phyloP scores from a whole-genome alignment of 2,329 filamentous ascomycete genomes.

The Arachnomyces sp. region DNA sequence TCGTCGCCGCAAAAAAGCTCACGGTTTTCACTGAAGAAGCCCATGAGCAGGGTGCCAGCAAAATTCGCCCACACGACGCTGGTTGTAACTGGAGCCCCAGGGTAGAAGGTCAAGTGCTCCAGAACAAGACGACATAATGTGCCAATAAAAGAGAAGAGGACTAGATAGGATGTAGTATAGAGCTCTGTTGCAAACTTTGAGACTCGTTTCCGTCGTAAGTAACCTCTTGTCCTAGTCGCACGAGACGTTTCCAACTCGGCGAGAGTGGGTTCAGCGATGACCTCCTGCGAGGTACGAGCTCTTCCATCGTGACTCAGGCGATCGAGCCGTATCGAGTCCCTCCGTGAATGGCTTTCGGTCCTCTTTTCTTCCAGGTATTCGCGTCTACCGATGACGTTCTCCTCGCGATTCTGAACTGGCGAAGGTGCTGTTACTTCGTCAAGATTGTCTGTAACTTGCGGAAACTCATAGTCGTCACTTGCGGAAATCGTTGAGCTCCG shows the following conservation, averaged over 20 bases:
- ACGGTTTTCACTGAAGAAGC: conserved; percentile 69
- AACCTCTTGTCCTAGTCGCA: too few relatives aligned
- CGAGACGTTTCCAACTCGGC: too few relatives aligned
- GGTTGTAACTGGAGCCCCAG: conserved; percentile 64
- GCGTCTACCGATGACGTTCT: too few relatives aligned
- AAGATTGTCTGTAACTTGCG: too few relatives aligned
- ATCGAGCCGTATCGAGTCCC: conserved; percentile 22
- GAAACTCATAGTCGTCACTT: too few relatives aligned
- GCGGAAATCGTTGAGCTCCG: too few relatives aligned
- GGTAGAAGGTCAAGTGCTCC: conserved; percentile 67
- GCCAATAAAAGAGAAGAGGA: conserved; percentile 73
- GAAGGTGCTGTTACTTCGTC: too few relatives aligned
- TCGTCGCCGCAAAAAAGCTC: conserved; percentile 61
- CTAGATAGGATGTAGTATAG: conserved; percentile 66
- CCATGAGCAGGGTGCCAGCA: conserved; percentile 68
- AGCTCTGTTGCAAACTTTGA: conserved; percentile 24
- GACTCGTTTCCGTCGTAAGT: conserved; percentile 9
- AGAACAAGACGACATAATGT: conserved; percentile 72
- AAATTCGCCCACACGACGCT: conserved; percentile 78
- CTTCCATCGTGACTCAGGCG: conserved; percentile 38
- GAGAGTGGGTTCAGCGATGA: too few relatives aligned
- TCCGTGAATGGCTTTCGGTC: too few relatives aligned
- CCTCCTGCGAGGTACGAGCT: conserved; percentile 19
- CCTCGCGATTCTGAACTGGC: too few relatives aligned
- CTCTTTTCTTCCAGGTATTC: too few relatives aligned